Evolutionary conservation across 805 yeast genomes (phyloP), one percentile per base, ranked within the genome.

Genomic region (Suhomyces xylopsoci): DNA sequence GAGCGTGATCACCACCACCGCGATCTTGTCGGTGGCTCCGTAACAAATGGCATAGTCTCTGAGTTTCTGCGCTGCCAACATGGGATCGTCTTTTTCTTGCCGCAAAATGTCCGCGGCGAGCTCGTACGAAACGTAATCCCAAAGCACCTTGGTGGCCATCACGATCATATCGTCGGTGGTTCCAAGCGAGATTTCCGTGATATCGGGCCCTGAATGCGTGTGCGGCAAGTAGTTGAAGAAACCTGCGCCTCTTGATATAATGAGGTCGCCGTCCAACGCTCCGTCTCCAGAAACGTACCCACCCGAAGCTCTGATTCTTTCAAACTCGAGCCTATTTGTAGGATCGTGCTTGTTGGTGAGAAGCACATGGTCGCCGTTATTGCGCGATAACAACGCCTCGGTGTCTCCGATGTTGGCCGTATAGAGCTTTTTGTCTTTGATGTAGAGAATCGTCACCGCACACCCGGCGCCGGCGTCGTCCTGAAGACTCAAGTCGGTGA

Each of bases 31-130:
- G 2, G 80, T 72, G 41, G 93, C 87, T 20, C 98, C 98, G 67
- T 91, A 94, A 1, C 97, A 86, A 55, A 93, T 82, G 1, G 98
- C 97, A 73, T 87, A 90, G 68, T 94, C 99, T 63, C 98, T 82
- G 59, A 94, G 76, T 63, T 88, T 90, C 60, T 90, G 96, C 0
- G 99, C 97, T 0, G 97, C 97, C 24, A 84, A 67, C 83, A 90
- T 86, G 2, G 97, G 96, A 59, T 89, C 90, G 17, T 84, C 84
- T 60, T 83, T 84, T 61, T 86, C 89, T 56, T 86, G 89, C 55
- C 97, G 79, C 12, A 92, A 85, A 52, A 94, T 84, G 69, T 94
- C 99, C 34, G 92, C 96, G 0, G 96, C 97, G 12, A 90, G 79
- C 61, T 91, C 96, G 58, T 82, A 83, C 7, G 91, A 82, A 56